Conservation (phyloP, 495 filamentous ascomycete genomes). For the Trypethelium eluteriae region DNA sequence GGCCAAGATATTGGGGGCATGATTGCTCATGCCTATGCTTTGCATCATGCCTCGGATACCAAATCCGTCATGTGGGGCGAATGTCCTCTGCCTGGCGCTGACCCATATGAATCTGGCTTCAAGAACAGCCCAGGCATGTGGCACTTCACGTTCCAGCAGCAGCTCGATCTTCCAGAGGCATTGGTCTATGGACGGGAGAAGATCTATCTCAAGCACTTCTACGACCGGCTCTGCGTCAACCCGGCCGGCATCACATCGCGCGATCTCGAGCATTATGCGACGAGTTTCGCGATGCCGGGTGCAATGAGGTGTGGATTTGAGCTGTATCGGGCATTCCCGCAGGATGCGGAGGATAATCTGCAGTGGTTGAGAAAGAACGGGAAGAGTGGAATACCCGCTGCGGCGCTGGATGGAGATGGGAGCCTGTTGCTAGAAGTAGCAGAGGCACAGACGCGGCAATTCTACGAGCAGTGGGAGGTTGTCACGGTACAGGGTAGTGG, state of each 20-base stretch:
- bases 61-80: slow-evolving; percentile 41
- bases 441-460: neutral
- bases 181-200: slow-evolving; percentile 38
- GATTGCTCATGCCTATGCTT: slow-evolving; percentile 39
- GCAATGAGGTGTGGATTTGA: slow-evolving; percentile 38
- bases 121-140: slow-evolving; percentile 19
- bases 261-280: slow-evolving; percentile 39
- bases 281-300: slow-evolving; percentile 35
- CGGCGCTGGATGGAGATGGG: slow-evolving; percentile 33
- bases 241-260: slow-evolving; percentile 31
- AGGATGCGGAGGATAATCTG: slow-evolving; percentile 36
- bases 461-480: slow-evolving; percentile 17
- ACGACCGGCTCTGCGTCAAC: slow-evolving; percentile 29
- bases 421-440: slow-evolving; percentile 11
- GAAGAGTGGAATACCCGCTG: slow-evolving; percentile 34
- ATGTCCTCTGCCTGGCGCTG: slow-evolving; percentile 41
- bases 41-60: slow-evolving; percentile 28
- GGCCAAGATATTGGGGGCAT: slow-evolving; percentile 46
- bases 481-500: slow-evolving; percentile 30
- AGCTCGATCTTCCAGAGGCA: slow-evolving; percentile 37
- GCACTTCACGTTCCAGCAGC: slow-evolving; percentile 42
- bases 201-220: slow-evolving; percentile 43
- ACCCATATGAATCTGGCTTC: slow-evolving; percentile 22
- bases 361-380: slow-evolving; percentile 38
- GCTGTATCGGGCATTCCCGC: slow-evolving; percentile 39